These are phyloP conservation scores for Russula sp. DNA, from an alignment of 768 basidiomycete genomes.

Conservation along the genomic window DNA sequence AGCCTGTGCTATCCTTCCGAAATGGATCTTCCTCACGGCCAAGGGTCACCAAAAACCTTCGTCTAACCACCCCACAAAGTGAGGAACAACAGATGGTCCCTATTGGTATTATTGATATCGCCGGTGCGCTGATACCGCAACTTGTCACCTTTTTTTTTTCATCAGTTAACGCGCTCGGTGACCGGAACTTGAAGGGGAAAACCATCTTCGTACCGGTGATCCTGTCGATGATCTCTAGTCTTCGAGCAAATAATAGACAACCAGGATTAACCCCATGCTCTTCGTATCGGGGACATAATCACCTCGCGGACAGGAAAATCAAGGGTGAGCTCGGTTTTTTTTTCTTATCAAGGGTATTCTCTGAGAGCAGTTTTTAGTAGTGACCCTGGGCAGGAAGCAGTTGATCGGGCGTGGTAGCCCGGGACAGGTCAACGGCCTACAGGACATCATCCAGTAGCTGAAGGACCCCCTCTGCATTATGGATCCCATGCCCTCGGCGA, in stretches of 20 bases:
- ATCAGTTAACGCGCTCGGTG: background rate
- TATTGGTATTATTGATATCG: background rate
- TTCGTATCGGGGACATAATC: background rate
- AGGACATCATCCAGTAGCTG: background rate
- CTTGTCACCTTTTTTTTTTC: background rate
- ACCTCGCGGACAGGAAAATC: background rate
- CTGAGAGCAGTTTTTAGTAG: slow-evolving; percentile 1
- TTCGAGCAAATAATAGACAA: background rate
- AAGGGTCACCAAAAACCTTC: slow-evolving; percentile 2
- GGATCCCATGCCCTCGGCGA: background rate
- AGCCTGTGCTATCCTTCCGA: background rate
- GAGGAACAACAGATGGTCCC: no score
- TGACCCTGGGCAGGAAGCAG: slow-evolving; percentile 2
- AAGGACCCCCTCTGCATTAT: slow-evolving; percentile 1
- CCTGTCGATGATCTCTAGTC: background rate
- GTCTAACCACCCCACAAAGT: no score
- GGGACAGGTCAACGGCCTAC: slow-evolving; percentile 2
- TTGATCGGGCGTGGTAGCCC: background rate
- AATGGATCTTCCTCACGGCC: slow-evolving; percentile 10
- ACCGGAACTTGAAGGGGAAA: slow-evolving; percentile 1
- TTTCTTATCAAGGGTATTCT: no score
- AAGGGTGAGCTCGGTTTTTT: no score
- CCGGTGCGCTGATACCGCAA: background rate
- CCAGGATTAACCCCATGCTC: background rate
- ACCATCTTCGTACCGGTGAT: background rate